These are phyloP conservation scores for Persicaria tinctoria DNA, from an alignment of 148 eudicot genomes.

Conservation along the genomic window DNA sequence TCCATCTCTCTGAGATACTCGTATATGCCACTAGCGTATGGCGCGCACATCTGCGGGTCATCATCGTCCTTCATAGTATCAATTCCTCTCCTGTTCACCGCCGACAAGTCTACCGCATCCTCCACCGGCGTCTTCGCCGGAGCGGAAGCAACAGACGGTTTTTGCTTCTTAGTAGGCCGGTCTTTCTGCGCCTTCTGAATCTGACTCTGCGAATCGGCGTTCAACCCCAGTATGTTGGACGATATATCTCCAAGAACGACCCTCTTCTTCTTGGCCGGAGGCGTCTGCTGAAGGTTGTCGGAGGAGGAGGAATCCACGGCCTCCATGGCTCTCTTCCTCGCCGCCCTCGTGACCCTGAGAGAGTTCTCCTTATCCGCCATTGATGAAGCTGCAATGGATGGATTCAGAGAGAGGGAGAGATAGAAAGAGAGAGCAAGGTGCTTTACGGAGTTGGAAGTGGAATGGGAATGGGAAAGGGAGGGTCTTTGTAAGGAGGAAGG, in stretches of 20 bases:
- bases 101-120: slow-evolving; percentile 8
- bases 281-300: not conserved
- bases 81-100: slow-evolving; percentile 11
- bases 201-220: not conserved
- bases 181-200: slow-evolving; percentile 19
- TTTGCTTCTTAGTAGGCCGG: slow-evolving; percentile 19
- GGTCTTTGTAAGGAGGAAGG: slow-evolving; percentile 8
- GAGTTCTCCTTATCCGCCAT: slow-evolving; percentile 72
- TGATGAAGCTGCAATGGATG: not conserved
- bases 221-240: slow-evolving; percentile 16
- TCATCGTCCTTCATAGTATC: slow-evolving; percentile 33
- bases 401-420: not conserved
- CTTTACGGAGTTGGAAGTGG: not conserved
- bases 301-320: not conserved
- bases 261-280: slow-evolving; percentile 36
- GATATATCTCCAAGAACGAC: slow-evolving; percentile 71
- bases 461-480: slow-evolving; percentile 4
- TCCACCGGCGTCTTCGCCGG: slow-evolving; percentile 19
- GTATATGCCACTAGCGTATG: slow-evolving; percentile 58
- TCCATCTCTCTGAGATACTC: slow-evolving; percentile 70
- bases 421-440: not conserved
- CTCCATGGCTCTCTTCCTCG: slow-evolving; percentile 51
- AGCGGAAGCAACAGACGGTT: slow-evolving; percentile 7
- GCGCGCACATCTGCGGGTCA: slow-evolving; percentile 73
- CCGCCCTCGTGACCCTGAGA: slow-evolving; percentile 50